phyloP scores from a whole-genome alignment of 2,329 filamentous ascomycete species.

The Fusarium heterosporum region DNA sequence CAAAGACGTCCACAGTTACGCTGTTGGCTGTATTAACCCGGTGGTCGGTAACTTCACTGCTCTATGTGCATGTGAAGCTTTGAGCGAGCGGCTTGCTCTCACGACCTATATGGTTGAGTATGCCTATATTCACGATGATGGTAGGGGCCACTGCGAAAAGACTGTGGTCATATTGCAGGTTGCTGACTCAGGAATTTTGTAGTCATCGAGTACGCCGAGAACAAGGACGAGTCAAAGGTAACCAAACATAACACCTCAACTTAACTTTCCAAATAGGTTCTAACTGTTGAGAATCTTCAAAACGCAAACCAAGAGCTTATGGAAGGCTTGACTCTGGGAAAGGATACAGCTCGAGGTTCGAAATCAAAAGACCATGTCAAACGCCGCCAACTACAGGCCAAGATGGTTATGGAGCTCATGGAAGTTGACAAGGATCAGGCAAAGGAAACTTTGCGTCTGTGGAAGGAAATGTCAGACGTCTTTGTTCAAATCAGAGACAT shows the following conservation, averaged over 20 bases:
- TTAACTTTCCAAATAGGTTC: background rate
- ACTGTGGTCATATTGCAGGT: rapidly evolving
- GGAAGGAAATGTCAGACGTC: background rate
- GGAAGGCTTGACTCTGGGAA: background rate
- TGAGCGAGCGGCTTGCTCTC: background rate
- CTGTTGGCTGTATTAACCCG: background rate
- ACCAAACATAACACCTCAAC: background rate
- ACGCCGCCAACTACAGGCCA: background rate
- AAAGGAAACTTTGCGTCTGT: background rate
- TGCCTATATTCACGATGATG: background rate
- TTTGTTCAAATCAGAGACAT: background rate
- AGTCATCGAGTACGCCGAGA: constrained; percentile 1
- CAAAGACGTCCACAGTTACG: background rate
- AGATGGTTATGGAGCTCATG: constrained; percentile 1
- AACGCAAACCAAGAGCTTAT: background rate
- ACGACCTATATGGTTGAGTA: constrained; percentile 1
- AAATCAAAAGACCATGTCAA: background rate
- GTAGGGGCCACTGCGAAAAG: background rate
- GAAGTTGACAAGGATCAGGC: background rate
- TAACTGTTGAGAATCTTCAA: background rate
- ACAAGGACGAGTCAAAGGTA: background rate
- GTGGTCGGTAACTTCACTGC: background rate
- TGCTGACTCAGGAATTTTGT: background rate
- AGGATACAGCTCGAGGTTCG: background rate
- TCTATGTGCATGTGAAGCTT: background rate